These are phyloP conservation scores for Aspergillus fischeri DNA, from an alignment of 2,329 filamentous ascomycete species.

Conservation along the genomic window DNA sequence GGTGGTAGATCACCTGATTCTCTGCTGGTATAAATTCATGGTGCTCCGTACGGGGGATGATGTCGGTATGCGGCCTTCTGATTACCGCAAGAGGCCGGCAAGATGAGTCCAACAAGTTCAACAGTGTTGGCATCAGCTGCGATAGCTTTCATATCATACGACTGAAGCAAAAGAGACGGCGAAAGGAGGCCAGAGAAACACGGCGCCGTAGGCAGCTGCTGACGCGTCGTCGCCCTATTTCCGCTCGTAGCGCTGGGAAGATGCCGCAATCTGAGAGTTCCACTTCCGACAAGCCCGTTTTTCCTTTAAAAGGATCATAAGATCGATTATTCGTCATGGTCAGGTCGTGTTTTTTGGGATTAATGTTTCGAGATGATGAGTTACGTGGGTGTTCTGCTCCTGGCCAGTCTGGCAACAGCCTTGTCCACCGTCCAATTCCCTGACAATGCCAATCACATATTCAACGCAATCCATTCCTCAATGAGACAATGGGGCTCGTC, in stretches of 20 bases:
- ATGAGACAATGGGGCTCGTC: constrained; percentile 72
- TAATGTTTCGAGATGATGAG: not conserved
- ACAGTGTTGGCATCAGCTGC: not conserved
- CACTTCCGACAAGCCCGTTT: not conserved
- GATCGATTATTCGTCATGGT: not conserved
- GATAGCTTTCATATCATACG: not conserved
- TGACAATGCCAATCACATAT: constrained; percentile 60
- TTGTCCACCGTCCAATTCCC: not conserved
- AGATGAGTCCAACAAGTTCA: not conserved
- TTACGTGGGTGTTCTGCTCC: not conserved
- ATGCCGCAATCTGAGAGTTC: not conserved
- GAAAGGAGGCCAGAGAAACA: not conserved
- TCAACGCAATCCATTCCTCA: constrained; percentile 68
- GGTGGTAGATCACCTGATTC: too few species aligned
- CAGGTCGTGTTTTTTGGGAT: not conserved
- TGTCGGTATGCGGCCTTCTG: not conserved
- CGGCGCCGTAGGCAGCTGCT: not conserved
- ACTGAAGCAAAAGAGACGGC: not conserved
- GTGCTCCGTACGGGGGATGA: too few species aligned
- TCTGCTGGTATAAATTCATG: too few species aligned
- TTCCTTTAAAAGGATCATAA: not conserved
- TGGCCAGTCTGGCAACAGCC: not conserved
- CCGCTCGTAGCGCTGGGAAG: not conserved
- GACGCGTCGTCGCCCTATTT: not conserved
- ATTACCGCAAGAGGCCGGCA: not conserved